Evolutionary conservation across 176 grass and related monocot genomes (phyloP), one percentile per base, ranked within the genome.

Genomic region (Thinopyrum elongatum): DNA sequence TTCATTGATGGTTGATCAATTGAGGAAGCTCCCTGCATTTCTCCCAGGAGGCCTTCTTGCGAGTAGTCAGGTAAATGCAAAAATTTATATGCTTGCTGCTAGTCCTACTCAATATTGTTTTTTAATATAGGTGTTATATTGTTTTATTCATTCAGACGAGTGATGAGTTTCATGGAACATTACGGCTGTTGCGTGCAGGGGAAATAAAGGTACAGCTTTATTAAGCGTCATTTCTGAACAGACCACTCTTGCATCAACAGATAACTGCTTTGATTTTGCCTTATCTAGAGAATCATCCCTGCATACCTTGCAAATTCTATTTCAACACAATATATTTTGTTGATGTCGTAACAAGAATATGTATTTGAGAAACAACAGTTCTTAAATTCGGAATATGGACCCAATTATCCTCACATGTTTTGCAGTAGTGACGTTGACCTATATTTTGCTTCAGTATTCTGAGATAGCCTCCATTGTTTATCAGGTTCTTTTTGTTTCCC

Each of bases 401-500:
- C 39, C 23, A 41, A 65, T n/a, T 80, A 31, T 82, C 41, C 70
- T 73, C 65, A 74, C 51, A 35, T 49, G 34, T 38, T 83, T 83
- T 74, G 9, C 34, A 16, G 4, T 83, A 58, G 41, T 63, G 39
- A 57, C 41, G 57, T 65, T 83, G 10, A 21, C 6, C 10, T 64
- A 26, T 15, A 76, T 74, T 69, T 62, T 83, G 31, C 28, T 44
- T 19, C 28, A 65, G 16, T 66, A 68, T 68, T 28, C 59, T 87
- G 23, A 87, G 70, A 46, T 58, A 9, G 46, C 55, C 70, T 88
- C 4, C 75, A 70, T 86, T 87, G 23, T 86, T 83, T 90, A 86
- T 80, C 65, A 95, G 95, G 93, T 98, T 64, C 91, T 98, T 75
- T 98, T 95, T 92, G 91, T 98, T 87, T 98, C 96, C n/a, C 96